A percentile compares a stretch with the other conserved stretches of the same genome.
Evolutionary conservation across 2,329 filamentous ascomycete genomes (phyloP).

Genomic region (Amphichorda felina): DNA sequence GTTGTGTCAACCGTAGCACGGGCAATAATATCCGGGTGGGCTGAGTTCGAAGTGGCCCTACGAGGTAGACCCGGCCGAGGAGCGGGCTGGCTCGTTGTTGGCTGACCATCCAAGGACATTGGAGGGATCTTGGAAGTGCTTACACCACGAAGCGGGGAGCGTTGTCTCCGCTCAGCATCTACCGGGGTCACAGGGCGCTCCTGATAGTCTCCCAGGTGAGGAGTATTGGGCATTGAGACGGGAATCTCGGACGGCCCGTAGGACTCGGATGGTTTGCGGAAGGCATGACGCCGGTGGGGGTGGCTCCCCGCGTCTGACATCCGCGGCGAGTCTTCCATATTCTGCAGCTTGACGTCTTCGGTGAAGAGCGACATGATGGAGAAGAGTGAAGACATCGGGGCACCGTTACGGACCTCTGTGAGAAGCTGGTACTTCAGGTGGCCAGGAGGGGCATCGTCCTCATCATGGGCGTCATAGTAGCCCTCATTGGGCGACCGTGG

Average conservation of each 20-base stretch:
- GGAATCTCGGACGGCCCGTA: slow-evolving; percentile 1
- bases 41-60: slow-evolving; percentile 53
- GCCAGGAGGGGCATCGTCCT: slow-evolving; percentile 55
- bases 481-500: slow-evolving; percentile 17
- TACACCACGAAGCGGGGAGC: not conserved
- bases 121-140: slow-evolving; percentile 51
- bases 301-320: slow-evolving; percentile 3
- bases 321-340: slow-evolving; percentile 39
- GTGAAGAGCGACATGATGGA: slow-evolving; percentile 96
- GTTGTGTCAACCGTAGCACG: slow-evolving; percentile 92
- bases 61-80: slow-evolving; percentile 27
- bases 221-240: slow-evolving; percentile 25
- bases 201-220: slow-evolving; percentile 19
- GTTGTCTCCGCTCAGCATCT: not conserved
- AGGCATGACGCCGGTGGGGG: slow-evolving; percentile 16
- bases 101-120: slow-evolving; percentile 52
- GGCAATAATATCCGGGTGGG: slow-evolving; percentile 95
- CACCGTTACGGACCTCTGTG: slow-evolving; percentile 94
- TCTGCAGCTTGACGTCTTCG: slow-evolving; percentile 75
- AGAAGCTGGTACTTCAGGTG: slow-evolving; percentile 87
- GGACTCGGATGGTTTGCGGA: slow-evolving; percentile 7
- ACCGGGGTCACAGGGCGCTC: not conserved
- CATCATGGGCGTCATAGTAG: slow-evolving; percentile 26
- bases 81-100: slow-evolving; percentile 1
- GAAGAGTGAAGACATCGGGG: slow-evolving; percentile 96